Base-by-base conservation (phyloP, 768 basidiomycete genomes). In the Phlegmacium glaucopus region DNA sequence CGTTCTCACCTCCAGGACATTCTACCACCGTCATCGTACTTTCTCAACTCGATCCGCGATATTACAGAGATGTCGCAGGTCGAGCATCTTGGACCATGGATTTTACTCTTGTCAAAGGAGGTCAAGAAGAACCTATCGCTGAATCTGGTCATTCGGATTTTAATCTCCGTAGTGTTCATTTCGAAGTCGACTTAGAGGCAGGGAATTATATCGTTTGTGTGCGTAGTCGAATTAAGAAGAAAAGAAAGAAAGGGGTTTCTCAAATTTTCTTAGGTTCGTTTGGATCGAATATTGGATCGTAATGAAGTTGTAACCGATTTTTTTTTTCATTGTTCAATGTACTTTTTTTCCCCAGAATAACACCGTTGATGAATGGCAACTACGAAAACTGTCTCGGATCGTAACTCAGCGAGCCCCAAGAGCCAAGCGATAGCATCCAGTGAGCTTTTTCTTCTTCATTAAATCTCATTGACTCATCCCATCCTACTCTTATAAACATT, bases 21-120 rank as follows among this genome's bases (percentile, higher is more conserved):
- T 67, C 78, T 0, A 62, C 63, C 16, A 61, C 76, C 11, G 65
- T 80, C n/a, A 68, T 81, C 37, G 77, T 79, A 25, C 70, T 81
- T 29, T 76, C 77, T 10, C 77, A 78, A 52, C 52, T 76, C 22
- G 78, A 81, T 48, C 54, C 61, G 5, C 68, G 78, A 6, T 81
- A 75, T 59, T 81, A 74, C 60, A 59, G 62, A 17, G 77, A 77
- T 39, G 64, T 81, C 32, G 56, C 73, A 0, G 74, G 74, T 5
- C 66, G 59, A 30, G 69, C 70, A 12, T 53, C 55, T 22, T 80
- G 76, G 77, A 69, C 65, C 9, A 64, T 80, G 47, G 78, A 81
- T 47, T 79, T 80, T 50, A 62, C 66, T 7, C 62, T 81, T 1
- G 75, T 75, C 58, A 77, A 75, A 50, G 67, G 71, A 51, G 77